Conservation (phyloP, 352 stramenopile species). For the Phytophthora aleatoria region DNA sequence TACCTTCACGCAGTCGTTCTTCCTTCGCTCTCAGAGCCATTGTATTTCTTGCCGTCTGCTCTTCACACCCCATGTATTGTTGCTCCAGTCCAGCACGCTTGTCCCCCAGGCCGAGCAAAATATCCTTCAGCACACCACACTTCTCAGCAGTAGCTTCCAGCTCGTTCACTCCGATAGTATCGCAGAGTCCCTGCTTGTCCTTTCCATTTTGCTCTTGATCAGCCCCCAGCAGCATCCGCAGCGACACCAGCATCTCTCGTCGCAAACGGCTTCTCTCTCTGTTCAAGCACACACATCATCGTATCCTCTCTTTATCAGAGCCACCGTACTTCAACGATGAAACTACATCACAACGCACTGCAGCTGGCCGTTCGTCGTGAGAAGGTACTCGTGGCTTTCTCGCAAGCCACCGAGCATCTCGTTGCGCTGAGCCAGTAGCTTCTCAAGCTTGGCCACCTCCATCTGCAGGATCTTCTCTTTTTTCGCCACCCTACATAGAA, state of each 20-base stretch:
- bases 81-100: conserved; percentile 33
- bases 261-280: conserved; percentile 34
- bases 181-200: conserved; percentile 1
- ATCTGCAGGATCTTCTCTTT: conserved; percentile 48
- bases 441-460: conserved; percentile 41
- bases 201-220: conserved; percentile 8
- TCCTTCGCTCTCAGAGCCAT: conserved; percentile 15
- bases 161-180: conserved; percentile 28
- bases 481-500: conserved; percentile 42
- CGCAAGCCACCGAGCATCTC: conserved; percentile 40
- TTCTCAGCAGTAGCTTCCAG: conserved; percentile 36
- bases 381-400: conserved; percentile 42
- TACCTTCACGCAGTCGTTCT: conserved; percentile 34
- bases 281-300: background rate
- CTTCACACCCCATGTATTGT: conserved; percentile 34
- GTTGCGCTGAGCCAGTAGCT: conserved; percentile 37
- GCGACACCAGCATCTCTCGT: conserved; percentile 26
- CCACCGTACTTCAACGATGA: background rate
- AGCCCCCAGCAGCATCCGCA: conserved; percentile 19
- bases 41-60: conserved; percentile 13
- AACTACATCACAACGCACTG: conserved; percentile 24
- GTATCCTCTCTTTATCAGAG: background rate
- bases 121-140: conserved; percentile 30
- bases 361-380: conserved; percentile 48
- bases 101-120: conserved; percentile 29